These are phyloP conservation scores for Austroboletus niveus DNA, from an alignment of 1,284 basidiomycete species.

Conservation along the genomic window DNA sequence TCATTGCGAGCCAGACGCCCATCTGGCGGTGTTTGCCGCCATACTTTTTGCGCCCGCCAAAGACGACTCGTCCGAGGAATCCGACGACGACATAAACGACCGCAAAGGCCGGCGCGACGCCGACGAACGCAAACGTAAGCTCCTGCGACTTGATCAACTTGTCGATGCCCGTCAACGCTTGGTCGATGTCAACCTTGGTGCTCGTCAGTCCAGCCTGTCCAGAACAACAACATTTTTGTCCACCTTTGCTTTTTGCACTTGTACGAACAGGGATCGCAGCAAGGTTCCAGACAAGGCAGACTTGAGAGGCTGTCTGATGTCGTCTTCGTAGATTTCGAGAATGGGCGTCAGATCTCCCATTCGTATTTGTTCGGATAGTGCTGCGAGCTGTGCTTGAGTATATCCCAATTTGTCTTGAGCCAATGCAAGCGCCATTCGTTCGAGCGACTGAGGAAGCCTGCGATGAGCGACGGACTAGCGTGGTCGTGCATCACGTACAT, in stretches of 20 bases:
- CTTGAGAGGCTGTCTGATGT: slow-evolving; percentile 84
- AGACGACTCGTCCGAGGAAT: slow-evolving; percentile 37
- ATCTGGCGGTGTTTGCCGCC: slow-evolving; percentile 51
- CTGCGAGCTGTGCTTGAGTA: slow-evolving; percentile 57
- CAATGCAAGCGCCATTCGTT: slow-evolving; percentile 89
- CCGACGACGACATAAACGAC: slow-evolving; percentile 73
- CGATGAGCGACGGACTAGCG: slow-evolving; percentile 5
- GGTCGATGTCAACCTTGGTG: slow-evolving; percentile 82
- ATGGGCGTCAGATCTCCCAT: slow-evolving; percentile 88
- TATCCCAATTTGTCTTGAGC: slow-evolving; percentile 79
- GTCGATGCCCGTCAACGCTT: slow-evolving; percentile 85
- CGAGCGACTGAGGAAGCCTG: slow-evolving; percentile 64
- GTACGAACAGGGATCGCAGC: slow-evolving; percentile 85
- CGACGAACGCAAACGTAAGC: slow-evolving; percentile 96
- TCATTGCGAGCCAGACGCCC: slow-evolving; percentile 61
- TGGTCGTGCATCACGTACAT: slow-evolving; percentile 44
- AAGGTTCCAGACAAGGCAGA: slow-evolving; percentile 83
- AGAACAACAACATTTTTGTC: slow-evolving; percentile 8
- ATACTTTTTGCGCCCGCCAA: slow-evolving; percentile 42
- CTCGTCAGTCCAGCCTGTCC: background rate
- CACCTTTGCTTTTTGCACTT: slow-evolving; percentile 96
- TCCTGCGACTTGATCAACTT: slow-evolving; percentile 93
- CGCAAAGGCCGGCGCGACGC: slow-evolving; percentile 87
- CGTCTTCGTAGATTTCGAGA: slow-evolving; percentile 87
- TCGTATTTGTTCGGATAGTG: slow-evolving; percentile 66